phyloP scores from a whole-genome alignment of 192 early-diverging fungal genomes.

The Coemansia sp. region DNA sequence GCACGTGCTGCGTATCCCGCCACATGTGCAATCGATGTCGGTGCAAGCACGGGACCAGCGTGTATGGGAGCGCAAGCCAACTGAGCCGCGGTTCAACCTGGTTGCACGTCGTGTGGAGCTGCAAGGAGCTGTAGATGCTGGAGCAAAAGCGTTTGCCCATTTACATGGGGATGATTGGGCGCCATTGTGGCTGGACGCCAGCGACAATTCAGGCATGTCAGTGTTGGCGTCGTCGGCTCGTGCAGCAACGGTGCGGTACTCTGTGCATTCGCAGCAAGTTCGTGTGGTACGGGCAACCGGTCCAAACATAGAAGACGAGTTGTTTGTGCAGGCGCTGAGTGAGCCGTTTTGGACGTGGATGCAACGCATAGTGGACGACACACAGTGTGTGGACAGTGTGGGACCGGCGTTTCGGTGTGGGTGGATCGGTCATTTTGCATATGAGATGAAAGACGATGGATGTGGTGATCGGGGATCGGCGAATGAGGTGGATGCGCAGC shows the following conservation, averaged over 20 bases:
- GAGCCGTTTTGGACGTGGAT: slow-evolving; percentile 69
- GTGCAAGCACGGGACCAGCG: slow-evolving; percentile 12
- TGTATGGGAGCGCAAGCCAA: neutral
- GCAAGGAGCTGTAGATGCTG: neutral
- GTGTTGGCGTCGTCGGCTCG: slow-evolving; percentile 31
- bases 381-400: slow-evolving; percentile 6
- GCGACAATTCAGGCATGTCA: slow-evolving; percentile 27
- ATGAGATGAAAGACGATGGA: slow-evolving; percentile 87
- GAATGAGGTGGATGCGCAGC: slow-evolving; percentile 68
- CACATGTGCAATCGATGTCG: slow-evolving; percentile 15
- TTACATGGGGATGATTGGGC: slow-evolving; percentile 29
- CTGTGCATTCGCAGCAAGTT: neutral
- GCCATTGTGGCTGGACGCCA: slow-evolving; percentile 71
- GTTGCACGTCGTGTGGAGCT: slow-evolving; percentile 27
- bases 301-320: neutral
- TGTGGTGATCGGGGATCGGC: neutral
- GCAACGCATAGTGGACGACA: slow-evolving; percentile 44
- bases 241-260: slow-evolving; percentile 42
- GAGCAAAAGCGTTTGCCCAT: neutral
- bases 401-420: slow-evolving; percentile 73
- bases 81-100: slow-evolving; percentile 11
- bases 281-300: neutral
- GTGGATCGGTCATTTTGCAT: slow-evolving; percentile 87
- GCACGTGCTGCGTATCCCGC: slow-evolving; percentile 6
- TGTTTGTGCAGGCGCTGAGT: neutral